Evolutionary conservation across 495 filamentous ascomycete species (phyloP).

Genomic region (Penicillium waksmanii): DNA sequence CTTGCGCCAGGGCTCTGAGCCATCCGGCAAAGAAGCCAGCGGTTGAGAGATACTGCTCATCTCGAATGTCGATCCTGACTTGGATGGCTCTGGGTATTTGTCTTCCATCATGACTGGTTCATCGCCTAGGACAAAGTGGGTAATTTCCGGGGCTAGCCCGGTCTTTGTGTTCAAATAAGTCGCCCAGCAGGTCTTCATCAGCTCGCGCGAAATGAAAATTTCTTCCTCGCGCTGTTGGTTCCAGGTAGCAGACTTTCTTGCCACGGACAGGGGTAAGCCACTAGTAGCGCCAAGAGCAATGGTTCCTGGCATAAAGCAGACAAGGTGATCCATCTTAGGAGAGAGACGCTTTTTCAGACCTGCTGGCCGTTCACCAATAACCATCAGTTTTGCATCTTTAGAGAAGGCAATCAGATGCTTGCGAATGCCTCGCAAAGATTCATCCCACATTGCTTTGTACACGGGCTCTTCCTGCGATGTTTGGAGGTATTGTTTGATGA

Average conservation of each 20-base stretch:
- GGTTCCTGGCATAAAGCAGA: conserved; percentile 96
- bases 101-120: conserved; percentile 47
- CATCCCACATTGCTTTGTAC: conserved; percentile 91
- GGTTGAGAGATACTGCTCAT: conserved; percentile 40
- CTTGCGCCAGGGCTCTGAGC: conserved; percentile 56
- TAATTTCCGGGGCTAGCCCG: conserved; percentile 89
- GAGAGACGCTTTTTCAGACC: conserved; percentile 67
- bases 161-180: conserved; percentile 90
- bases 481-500: conserved; percentile 96
- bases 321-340: conserved; percentile 97
- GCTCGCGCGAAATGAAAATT: conserved; percentile 79
- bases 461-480: conserved; percentile 84
- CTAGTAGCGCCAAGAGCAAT: conserved; percentile 88
- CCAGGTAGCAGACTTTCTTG: conserved; percentile 73
- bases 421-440: conserved; percentile 80
- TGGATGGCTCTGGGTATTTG: conserved; percentile 41
- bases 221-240: conserved; percentile 79
- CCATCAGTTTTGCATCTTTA: conserved; percentile 73
- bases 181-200: conserved; percentile 97
- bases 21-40: conserved; percentile 27
- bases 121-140: conserved; percentile 76
- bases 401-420: conserved; percentile 93
- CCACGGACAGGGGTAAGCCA: conserved; percentile 72
- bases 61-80: conserved; percentile 30
- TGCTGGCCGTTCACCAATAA: conserved; percentile 81